These are phyloP conservation scores for Fusarium caatingaense DNA, from an alignment of 2,329 filamentous ascomycete species.

Conservation along the genomic window DNA sequence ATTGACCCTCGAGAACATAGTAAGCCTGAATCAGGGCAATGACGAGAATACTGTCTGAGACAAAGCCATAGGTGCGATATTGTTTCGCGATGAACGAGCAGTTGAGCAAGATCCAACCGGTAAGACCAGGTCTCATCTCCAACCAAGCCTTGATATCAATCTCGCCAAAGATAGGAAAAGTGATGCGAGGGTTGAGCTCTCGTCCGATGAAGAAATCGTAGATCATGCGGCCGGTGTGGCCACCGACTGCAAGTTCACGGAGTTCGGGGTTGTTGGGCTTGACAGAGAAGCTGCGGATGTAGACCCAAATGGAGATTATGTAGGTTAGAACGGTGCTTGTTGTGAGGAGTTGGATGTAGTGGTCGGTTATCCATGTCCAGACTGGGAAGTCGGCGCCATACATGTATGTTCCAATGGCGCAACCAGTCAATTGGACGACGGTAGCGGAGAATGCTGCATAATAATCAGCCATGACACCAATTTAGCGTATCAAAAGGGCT, in stretches of 20 bases:
- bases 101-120: conserved; percentile 86
- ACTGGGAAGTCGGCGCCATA: conserved; percentile 83
- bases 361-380: conserved; percentile 91
- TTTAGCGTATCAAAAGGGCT: neutral
- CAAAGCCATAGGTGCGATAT: conserved; percentile 80
- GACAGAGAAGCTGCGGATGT: conserved; percentile 81
- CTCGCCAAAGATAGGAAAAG: conserved; percentile 80
- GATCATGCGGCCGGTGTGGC: conserved; percentile 81
- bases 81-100: conserved; percentile 86
- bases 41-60: conserved; percentile 86
- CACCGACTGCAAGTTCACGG: conserved; percentile 82
- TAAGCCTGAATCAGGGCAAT: conserved; percentile 78
- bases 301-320: conserved; percentile 77
- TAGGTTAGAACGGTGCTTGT: conserved; percentile 82
- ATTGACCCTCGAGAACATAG: conserved; percentile 85
- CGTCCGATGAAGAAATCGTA: conserved; percentile 98
- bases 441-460: conserved; percentile 76
- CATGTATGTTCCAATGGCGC: conserved; percentile 76
- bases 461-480: rapidly evolving
- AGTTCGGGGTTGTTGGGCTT: conserved; percentile 74
- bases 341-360: conserved; percentile 86
- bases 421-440: conserved; percentile 73
- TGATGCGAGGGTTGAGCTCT: conserved; percentile 87
- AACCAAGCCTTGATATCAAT: conserved; percentile 90
- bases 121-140: conserved; percentile 86